Conservation (phyloP, 169 alveolate species). For the Eimeria falciformis region DNA sequence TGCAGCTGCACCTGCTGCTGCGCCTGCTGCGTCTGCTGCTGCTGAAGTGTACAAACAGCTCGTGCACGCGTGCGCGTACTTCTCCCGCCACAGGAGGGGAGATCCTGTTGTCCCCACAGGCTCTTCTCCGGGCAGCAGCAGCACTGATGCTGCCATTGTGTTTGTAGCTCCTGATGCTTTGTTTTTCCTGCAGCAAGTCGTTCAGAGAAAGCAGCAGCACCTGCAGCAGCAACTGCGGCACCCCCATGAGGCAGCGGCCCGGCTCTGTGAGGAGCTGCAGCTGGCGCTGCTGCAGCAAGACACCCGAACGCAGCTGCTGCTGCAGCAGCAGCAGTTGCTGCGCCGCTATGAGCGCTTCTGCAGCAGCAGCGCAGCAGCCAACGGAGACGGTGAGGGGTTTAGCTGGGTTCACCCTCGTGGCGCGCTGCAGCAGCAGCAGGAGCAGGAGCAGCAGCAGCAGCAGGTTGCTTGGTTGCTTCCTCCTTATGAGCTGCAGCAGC, state of each 20-base stretch:
- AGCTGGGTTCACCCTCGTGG: neutral
- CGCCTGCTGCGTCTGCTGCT: neutral
- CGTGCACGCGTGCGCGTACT: conserved; percentile 24
- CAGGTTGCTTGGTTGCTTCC: conserved; percentile 53
- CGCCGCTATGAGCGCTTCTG: conserved; percentile 56
- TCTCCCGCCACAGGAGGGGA: neutral
- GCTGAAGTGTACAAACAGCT: conserved; percentile 18
- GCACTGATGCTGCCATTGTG: conserved; percentile 25
- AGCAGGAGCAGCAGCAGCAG: conserved; percentile 63
- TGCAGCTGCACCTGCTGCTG: conserved; percentile 26
- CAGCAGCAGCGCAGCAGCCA: conserved; percentile 26
- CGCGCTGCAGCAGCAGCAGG: conserved; percentile 49
- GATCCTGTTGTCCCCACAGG: conserved; percentile 41
- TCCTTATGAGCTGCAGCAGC: conserved; percentile 69
- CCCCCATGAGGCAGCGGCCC: conserved; percentile 11
- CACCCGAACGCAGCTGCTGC: conserved; percentile 35
- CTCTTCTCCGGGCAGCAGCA: conserved; percentile 10
- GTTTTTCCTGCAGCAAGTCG: conserved; percentile 49
- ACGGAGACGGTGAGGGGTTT: neutral
- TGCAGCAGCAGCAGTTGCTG: conserved; percentile 72
- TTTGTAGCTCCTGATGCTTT: conserved; percentile 37
- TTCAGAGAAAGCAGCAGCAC: conserved; percentile 34
- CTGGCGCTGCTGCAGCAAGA: conserved; percentile 62
- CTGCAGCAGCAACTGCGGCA: conserved; percentile 24
- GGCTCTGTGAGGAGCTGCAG: conserved; percentile 67